Conservation (phyloP, 176 grass and related monocot species). For the Paspalum vaginatum region DNA sequence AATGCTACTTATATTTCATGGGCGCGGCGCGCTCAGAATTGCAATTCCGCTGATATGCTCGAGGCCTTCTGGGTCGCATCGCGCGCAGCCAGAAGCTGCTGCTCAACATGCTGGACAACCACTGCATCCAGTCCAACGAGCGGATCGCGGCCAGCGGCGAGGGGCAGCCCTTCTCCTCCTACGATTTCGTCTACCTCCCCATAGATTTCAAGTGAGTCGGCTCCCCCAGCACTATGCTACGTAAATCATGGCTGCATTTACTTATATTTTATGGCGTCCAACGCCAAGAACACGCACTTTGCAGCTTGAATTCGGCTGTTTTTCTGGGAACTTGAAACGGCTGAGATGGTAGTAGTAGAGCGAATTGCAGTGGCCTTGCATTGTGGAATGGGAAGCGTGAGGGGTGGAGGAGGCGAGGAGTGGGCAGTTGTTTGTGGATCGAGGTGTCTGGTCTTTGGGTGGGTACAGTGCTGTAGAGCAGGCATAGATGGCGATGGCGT, state of each 20-base stretch:
- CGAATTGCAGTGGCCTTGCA: neutral
- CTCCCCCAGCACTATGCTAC: neutral
- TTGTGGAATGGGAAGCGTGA: conserved; percentile 8
- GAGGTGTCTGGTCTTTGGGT: conserved; percentile 44
- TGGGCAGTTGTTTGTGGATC: conserved; percentile 28
- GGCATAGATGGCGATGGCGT: conserved; percentile 28
- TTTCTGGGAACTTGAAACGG: neutral
- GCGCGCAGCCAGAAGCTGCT: conserved; percentile 84
- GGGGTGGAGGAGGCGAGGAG: no score
- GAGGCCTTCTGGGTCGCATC: conserved; percentile 30
- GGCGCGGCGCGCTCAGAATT: conserved; percentile 36
- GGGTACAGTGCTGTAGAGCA: conserved; percentile 5
- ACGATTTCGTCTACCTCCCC: conserved; percentile 99
- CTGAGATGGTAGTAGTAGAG: neutral
- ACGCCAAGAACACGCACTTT: neutral
- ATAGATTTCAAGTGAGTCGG: conserved; percentile 99
- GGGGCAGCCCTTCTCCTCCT: conserved; percentile 72
- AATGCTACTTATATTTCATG: conserved; percentile 57
- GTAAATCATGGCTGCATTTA: conserved; percentile 14
- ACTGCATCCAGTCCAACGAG: conserved; percentile 92
- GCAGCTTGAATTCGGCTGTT: neutral
- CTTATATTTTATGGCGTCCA: conserved; percentile 58
- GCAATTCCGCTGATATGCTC: conserved; percentile 14
- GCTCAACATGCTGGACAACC: conserved; percentile 94
- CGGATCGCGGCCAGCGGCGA: conserved; percentile 49